These are phyloP conservation scores for Yamagishiella unicocca DNA, from an alignment of 139 green algal genomes.

Conservation along the genomic window DNA sequence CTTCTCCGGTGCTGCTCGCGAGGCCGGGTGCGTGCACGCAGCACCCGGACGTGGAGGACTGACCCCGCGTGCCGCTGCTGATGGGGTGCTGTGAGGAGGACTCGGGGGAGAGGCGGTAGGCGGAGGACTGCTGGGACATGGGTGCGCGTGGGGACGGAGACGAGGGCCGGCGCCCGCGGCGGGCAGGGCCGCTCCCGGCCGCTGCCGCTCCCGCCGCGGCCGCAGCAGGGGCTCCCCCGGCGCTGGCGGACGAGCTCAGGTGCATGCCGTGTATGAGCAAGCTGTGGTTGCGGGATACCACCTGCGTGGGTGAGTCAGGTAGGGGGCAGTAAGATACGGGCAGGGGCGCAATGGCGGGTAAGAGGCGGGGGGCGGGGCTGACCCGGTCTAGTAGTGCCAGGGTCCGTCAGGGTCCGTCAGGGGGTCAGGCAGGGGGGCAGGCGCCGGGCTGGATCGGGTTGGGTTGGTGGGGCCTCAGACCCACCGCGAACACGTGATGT, in stretches of 20 bases:
- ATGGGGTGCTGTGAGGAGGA: too few relatives aligned
- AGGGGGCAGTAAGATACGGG: too few relatives aligned
- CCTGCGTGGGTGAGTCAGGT: not conserved
- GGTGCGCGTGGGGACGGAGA: not conserved
- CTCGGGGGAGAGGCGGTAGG: too few relatives aligned
- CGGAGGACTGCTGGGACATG: not conserved
- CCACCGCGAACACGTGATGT: too few relatives aligned
- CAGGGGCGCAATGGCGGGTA: too few relatives aligned
- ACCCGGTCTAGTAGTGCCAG: too few relatives aligned
- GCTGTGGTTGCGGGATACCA: not conserved
- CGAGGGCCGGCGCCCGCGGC: not conserved
- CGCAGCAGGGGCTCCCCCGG: too few relatives aligned
- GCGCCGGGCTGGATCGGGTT: too few relatives aligned
- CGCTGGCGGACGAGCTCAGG: not conserved
- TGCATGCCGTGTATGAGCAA: slow-evolving; percentile 3
- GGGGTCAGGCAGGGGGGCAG: too few relatives aligned
- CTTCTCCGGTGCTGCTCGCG: not conserved
- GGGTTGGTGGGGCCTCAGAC: too few relatives aligned
- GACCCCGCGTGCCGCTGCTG: not conserved
- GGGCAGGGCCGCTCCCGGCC: not conserved
- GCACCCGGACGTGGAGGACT: not conserved
- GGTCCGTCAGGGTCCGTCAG: too few relatives aligned
- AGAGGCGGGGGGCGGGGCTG: too few relatives aligned
- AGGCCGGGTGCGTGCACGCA: not conserved
- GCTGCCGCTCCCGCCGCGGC: not conserved